Conservation (phyloP, 1,284 basidiomycete genomes). For the Heterobasidion annosum region DNA sequence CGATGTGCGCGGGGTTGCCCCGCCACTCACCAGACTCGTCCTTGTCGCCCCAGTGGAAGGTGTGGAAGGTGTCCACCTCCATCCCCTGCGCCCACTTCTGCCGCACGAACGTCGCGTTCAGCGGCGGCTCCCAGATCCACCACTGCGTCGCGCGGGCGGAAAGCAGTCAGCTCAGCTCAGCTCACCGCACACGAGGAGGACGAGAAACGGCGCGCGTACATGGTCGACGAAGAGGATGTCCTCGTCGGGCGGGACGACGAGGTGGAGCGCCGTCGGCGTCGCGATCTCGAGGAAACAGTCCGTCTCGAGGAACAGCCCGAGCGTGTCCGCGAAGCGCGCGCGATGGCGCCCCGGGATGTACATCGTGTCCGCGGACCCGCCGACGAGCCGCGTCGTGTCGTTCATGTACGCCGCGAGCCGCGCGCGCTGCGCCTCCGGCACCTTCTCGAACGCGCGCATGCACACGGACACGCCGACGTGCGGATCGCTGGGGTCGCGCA, state of each 20-base stretch:
- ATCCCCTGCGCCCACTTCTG: constrained; percentile 32
- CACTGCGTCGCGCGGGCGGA: constrained; percentile 18
- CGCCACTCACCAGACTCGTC: constrained; percentile 26
- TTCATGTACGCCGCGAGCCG: constrained; percentile 25
- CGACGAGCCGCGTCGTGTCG: constrained; percentile 28
- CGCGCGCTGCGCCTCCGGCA: constrained; percentile 24
- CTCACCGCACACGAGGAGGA: background rate
- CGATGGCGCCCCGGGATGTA: constrained; percentile 35
- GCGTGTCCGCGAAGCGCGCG: constrained; percentile 27
- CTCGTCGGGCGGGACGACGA: constrained; percentile 28
- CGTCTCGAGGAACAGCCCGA: constrained; percentile 36
- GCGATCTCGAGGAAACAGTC: constrained; percentile 42
- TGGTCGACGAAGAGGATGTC: constrained; percentile 38
- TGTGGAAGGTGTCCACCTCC: constrained; percentile 43
- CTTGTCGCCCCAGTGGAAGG: constrained; percentile 37
- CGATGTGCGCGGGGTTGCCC: constrained; percentile 24
- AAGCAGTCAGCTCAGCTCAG: constrained; percentile 1
- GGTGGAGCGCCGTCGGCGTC: constrained; percentile 32
- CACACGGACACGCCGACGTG: constrained; percentile 35
- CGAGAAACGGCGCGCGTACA: constrained; percentile 17
- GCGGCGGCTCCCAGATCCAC: constrained; percentile 41
- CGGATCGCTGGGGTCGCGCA: constrained; percentile 23
- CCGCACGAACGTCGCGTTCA: constrained; percentile 35
- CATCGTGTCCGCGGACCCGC: constrained; percentile 40
- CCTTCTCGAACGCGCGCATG: constrained; percentile 28